Base-by-base conservation (phyloP, 2,329 filamentous ascomycete species). In the Beauveria caledonica region DNA sequence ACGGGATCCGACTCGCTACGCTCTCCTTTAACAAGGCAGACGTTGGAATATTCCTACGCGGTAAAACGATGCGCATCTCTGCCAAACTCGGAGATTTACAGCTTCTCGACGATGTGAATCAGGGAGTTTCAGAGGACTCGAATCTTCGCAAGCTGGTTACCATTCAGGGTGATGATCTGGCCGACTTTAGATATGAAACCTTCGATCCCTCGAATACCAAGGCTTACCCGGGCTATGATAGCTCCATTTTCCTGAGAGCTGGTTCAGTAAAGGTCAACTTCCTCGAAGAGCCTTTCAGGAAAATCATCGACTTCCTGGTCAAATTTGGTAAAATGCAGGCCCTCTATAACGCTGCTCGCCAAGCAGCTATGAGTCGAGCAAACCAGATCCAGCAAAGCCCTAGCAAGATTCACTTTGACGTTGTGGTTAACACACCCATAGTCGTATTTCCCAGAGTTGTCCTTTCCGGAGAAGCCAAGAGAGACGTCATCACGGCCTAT, bases 281-380 rank as follows among this genome's bases (percentile, higher is more conserved):
- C 71, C 77, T 97, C 4, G 93, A 97, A 63, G 95, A 99, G 72
- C 94, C 94, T 0, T 97, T 97, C 78, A 86, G 94, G 57, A 97
- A 97, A 75, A 97, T 99, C 64, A 90, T 99, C 73, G 90, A 95
- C 66, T 99, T 99, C 73, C 80, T 96, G 48, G 92, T 99, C 72
- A 99, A 99, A 69, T 99, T 99, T 72, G 94, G 95, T 63, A 96
- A 96, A 75, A 99, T 99, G 94, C 94, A 99, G 74, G 93, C 94
- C 23, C 89, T 99, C 58, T 99, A 96, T 78, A 99, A 99, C 70
- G 93, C 94, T 46, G 94, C 95, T 13, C 86, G 95, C 39, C 91
- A 96, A 73, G 95, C 93, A 44, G 94, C 95, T 3, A 90, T 94
- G 44, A 93, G 90, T 63, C 92, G 97, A 72, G 95, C 94, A 10